Evolutionary conservation across 495 filamentous ascomycete species (phyloP).

Genomic region (Tuber umbilicatum): DNA sequence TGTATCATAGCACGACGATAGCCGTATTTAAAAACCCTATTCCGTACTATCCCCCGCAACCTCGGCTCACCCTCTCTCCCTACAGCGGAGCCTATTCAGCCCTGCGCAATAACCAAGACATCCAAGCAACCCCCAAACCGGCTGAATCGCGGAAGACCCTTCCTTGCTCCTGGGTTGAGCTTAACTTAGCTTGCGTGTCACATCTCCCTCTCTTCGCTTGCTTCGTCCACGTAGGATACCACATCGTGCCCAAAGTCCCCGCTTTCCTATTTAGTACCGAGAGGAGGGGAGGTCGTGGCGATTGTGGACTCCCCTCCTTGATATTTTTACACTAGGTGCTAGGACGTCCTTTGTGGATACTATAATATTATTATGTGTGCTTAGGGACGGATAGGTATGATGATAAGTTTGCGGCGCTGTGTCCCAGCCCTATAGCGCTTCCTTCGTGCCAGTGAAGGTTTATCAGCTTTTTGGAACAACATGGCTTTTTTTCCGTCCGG

Average conservation of each 20-base stretch:
- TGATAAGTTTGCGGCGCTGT: not conserved
- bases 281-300: not conserved
- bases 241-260: not conserved
- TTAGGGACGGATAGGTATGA: not conserved
- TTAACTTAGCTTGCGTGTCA: not conserved
- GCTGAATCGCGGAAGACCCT: not conserved
- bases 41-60: not conserved
- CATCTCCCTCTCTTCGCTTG: not conserved
- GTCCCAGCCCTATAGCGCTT: not conserved
- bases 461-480: not conserved
- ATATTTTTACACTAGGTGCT: not conserved
- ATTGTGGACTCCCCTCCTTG: not conserved
- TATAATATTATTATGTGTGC: not conserved
- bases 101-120: not conserved
- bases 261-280: not conserved
- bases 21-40: not conserved
- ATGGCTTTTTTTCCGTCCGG: not conserved
- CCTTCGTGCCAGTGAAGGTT: not conserved
- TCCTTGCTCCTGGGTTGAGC: not conserved
- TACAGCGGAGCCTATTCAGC: not conserved
- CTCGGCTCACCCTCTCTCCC: not conserved
- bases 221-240: not conserved
- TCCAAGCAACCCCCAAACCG: not conserved
- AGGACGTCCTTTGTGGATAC: not conserved
- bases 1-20: too few relatives aligned